phyloP scores from a whole-genome alignment of 805 yeast species.

The Metschnikowia shivogae region DNA sequence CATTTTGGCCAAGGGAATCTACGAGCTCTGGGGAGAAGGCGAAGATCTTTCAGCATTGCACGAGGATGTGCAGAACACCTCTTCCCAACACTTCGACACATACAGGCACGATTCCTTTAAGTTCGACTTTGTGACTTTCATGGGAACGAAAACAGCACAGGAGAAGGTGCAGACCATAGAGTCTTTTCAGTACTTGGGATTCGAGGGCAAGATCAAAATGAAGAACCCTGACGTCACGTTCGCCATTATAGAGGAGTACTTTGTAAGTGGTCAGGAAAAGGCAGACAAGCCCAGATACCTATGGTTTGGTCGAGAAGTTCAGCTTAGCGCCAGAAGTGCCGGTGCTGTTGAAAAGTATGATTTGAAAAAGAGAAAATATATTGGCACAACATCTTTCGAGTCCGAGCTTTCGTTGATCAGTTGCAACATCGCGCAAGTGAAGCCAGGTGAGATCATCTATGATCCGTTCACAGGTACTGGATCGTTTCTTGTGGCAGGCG shows the following conservation, averaged over 20 bases:
- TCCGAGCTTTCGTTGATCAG: constrained; percentile 87
- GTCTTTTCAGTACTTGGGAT: constrained; percentile 61
- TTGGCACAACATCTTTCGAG: constrained; percentile 96
- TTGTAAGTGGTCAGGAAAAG: constrained; percentile 42
- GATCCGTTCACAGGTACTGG: constrained; percentile 99
- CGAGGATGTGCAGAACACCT: constrained; percentile 35
- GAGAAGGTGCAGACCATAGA: constrained; percentile 63
- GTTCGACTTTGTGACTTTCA: constrained; percentile 76
- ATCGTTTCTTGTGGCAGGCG: constrained; percentile 84
- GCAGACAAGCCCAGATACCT: constrained; percentile 49
- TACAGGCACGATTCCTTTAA: constrained; percentile 58
- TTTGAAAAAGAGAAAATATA: constrained; percentile 74
- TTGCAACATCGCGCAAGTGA: constrained; percentile 79
- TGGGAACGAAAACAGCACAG: constrained; percentile 54
- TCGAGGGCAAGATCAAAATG: constrained; percentile 75
- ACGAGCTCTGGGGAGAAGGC: constrained; percentile 83
- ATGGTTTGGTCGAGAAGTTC: constrained; percentile 76
- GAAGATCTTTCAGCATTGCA: constrained; percentile 54
- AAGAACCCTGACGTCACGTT: constrained; percentile 70
- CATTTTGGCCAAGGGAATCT: constrained; percentile 68
- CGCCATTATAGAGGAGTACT: constrained; percentile 72
- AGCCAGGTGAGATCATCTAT: constrained; percentile 61
- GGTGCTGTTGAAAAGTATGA: constrained; percentile 75
- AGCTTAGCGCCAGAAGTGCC: constrained; percentile 54
- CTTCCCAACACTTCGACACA: constrained; percentile 27